A percentile compares a stretch with the other conserved stretches of the same genome.
Evolutionary conservation across 805 yeast genomes (phyloP).

Genomic region (Saccharomycopsis selenospora): DNA sequence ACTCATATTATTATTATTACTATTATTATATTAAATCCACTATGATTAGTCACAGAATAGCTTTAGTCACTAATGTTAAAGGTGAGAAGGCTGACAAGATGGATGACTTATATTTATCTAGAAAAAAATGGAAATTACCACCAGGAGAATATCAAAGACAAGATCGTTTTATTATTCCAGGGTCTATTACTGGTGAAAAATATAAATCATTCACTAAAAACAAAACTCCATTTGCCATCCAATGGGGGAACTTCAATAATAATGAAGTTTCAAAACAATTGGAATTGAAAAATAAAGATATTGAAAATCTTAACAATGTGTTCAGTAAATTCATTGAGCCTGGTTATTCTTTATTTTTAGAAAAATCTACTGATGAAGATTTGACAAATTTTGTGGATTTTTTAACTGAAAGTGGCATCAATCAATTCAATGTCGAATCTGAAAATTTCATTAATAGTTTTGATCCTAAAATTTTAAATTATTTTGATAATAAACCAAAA

Average conservation of each 20-base stretch:
- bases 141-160: constrained; percentile 19
- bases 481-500: neutral
- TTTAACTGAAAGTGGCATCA: neutral
- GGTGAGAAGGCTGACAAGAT: constrained; percentile 4
- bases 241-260: constrained; percentile 14
- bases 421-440: constrained; percentile 8
- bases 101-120: constrained; percentile 10
- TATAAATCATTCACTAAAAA: neutral
- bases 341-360: constrained; percentile 17
- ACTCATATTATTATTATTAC: too few relatives aligned
- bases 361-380: neutral
- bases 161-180: constrained; percentile 16
- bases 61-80: constrained; percentile 8
- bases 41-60: constrained; percentile 12
- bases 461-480: neutral
- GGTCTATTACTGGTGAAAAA: neutral
- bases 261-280: constrained; percentile 3
- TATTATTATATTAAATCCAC: too few relatives aligned
- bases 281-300: constrained; percentile 4
- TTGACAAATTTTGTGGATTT: neutral
- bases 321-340: constrained; percentile 17
- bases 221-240: constrained; percentile 13
- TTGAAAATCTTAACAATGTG: constrained; percentile 15
- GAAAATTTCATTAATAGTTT: constrained; percentile 9
- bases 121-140: constrained; percentile 19